Evolutionary conservation across 371 early-diverging fungal species (phyloP).

Genomic region (Actinomucor elegans): DNA sequence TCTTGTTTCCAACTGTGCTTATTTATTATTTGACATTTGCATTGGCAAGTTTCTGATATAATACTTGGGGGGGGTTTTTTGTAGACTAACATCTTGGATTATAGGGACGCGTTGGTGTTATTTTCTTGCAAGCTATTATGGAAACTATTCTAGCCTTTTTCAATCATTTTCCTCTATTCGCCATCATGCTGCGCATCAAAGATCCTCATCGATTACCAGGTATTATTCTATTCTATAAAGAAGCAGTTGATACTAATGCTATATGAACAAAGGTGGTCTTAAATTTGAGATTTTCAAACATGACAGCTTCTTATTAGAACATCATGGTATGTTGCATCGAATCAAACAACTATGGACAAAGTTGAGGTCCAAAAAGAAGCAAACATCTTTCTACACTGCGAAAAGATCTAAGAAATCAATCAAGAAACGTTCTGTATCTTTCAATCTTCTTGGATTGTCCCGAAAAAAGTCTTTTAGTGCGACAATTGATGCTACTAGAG

Average conservation of each 20-base stretch:
- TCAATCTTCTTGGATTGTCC: not conserved
- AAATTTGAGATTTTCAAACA: conserved; percentile 45
- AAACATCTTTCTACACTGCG: not conserved
- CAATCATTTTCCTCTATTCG: conserved; percentile 94
- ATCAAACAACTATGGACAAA: conserved; percentile 3
- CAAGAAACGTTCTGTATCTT: conserved; percentile 5
- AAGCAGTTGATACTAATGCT: too few species aligned
- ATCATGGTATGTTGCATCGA: conserved; percentile 20
- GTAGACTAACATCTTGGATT: not conserved
- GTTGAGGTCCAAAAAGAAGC: not conserved
- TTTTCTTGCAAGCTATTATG: conserved; percentile 76
- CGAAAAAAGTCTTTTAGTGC: not conserved
- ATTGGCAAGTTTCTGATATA: conserved; percentile 46
- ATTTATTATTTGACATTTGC: conserved; percentile 93
- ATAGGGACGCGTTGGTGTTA: conserved; percentile 75
- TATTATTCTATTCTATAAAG: too few species aligned
- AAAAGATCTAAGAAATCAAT: not conserved
- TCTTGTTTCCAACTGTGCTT: conserved; percentile 92
- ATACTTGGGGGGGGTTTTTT: not conserved
- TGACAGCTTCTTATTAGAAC: conserved; percentile 30
- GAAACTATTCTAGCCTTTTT: conserved; percentile 85
- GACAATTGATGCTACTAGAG: conserved; percentile 7
- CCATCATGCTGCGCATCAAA: conserved; percentile 83
- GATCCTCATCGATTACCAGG: conserved; percentile 90
- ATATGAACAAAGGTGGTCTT: conserved; percentile 52